Evolutionary conservation across 2,329 filamentous ascomycete genomes (phyloP), one percentile per base, ranked within the genome.

Genomic region (Aspergillus uvarum): DNA sequence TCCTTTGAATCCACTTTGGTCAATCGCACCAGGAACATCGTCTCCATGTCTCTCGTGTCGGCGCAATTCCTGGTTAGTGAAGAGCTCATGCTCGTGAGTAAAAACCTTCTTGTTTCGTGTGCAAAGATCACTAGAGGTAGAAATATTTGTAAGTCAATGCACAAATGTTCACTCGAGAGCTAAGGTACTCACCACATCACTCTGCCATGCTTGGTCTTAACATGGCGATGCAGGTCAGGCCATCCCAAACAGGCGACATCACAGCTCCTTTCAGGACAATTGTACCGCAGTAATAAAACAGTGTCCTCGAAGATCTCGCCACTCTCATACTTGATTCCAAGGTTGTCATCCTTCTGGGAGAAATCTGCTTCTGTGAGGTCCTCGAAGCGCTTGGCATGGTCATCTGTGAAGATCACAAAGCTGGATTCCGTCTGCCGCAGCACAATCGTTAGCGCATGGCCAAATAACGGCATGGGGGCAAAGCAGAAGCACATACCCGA

Each of bases 71-170:
- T 88, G 85, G 63, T 87, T 84, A 0, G 90, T 89, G 74, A 97
- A 98, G 1, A 99, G 83, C 64, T 96, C 91, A 73, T 99, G 95
- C 77, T 99, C 95, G 77, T 99, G 95, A 1, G 95, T 97, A 69
- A 99, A 99, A 35, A 97, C 92, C 72, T 96, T 97, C 79, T 99
- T 99, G 80, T 97, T 93, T 61, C 92, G 83, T 6, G 93, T 90
- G 77, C 93, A 97, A 11, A 96, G 82, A 75, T 96, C 92, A 76
- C 90, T 84, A 62, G 26, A 26, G 19, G 12, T 10, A 29, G 12
- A 51, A 57, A 32, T 54, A 6, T 29, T 48, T 5, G 58, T 70
- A 12, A 67, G 56, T 42, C n/a, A 47, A 29, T 61, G 56, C 35
- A 52, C 16, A 35, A 14, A 7, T 5, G 29, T 31, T 24, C 14